These are phyloP conservation scores for Conticribra guillardii DNA, from an alignment of 108 stramenopile species.

Conservation along the genomic window DNA sequence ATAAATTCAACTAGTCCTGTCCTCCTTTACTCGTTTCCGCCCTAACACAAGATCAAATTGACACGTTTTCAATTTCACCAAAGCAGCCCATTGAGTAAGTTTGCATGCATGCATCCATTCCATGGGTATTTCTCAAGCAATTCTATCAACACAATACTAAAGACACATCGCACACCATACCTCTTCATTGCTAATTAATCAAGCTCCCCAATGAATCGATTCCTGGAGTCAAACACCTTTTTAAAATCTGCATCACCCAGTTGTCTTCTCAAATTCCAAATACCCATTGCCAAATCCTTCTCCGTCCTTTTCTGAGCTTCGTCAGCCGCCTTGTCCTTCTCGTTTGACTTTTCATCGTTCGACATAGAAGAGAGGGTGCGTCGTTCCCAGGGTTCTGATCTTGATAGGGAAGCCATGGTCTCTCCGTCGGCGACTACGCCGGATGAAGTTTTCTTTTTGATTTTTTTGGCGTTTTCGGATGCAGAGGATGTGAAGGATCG, in stretches of 20 bases:
- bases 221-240: slow-evolving; percentile 81
- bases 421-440: slow-evolving; percentile 78
- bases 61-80: too few species aligned
- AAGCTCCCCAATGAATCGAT: slow-evolving; percentile 83
- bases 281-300: slow-evolving; percentile 72
- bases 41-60: too few species aligned
- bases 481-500: slow-evolving; percentile 19
- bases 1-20: too few species aligned
- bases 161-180: background rate
- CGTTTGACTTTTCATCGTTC: slow-evolving; percentile 37
- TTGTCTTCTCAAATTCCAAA: slow-evolving; percentile 60
- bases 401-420: slow-evolving; percentile 72
- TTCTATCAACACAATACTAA: background rate
- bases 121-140: background rate
- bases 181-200: slow-evolving; percentile 22
- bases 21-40: too few species aligned
- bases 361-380: slow-evolving; percentile 45
- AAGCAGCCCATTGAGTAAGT: too few species aligned
- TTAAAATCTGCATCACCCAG: slow-evolving; percentile 73
- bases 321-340: slow-evolving; percentile 33
- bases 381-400: slow-evolving; percentile 75
- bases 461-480: slow-evolving; percentile 19
- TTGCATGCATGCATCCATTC: too few species aligned
- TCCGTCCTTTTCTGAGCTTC: slow-evolving; percentile 42
- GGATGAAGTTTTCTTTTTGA: slow-evolving; percentile 40